A percentile compares a stretch with the other conserved stretches of the same genome.
Conservation (phyloP, 345 rosid species). For the Eucalyptus cladocalyx region DNA sequence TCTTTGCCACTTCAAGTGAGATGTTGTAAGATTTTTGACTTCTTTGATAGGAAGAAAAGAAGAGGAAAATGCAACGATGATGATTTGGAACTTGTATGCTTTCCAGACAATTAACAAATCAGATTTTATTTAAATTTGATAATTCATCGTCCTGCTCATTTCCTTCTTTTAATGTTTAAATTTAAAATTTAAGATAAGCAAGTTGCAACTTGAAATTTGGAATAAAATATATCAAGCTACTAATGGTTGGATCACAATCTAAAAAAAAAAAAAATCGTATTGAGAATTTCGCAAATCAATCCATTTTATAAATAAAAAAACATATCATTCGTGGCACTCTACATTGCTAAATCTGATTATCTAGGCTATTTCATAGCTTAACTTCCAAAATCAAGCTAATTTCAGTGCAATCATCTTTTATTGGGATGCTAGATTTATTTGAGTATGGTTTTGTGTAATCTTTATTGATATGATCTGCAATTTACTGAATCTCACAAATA, state of each 20-base stretch:
- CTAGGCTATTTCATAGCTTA: background rate
- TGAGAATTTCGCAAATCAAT: too few species aligned
- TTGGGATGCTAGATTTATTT: background rate
- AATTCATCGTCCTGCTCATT: background rate
- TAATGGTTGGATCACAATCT: background rate
- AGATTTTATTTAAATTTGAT: too few species aligned
- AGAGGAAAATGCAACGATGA: background rate
- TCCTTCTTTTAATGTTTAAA: background rate
- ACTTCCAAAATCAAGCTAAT: background rate
- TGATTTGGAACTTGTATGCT: background rate
- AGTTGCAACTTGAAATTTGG: accelerated
- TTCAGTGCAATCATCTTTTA: background rate
- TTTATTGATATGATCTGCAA: too few species aligned
- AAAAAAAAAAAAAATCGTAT: too few species aligned
- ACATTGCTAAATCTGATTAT: background rate
- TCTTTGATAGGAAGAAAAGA: background rate
- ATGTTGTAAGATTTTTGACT: background rate
- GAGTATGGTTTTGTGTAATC: background rate
- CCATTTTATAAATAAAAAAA: background rate
- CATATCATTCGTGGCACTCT: background rate
- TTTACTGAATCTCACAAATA: too few species aligned
- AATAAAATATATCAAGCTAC: too few species aligned
- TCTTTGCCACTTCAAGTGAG: background rate
- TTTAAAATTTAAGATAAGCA: too few species aligned
- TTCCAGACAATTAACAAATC: too few species aligned